Conservation (phyloP, 768 basidiomycete species). For the Mycena venus region DNA sequence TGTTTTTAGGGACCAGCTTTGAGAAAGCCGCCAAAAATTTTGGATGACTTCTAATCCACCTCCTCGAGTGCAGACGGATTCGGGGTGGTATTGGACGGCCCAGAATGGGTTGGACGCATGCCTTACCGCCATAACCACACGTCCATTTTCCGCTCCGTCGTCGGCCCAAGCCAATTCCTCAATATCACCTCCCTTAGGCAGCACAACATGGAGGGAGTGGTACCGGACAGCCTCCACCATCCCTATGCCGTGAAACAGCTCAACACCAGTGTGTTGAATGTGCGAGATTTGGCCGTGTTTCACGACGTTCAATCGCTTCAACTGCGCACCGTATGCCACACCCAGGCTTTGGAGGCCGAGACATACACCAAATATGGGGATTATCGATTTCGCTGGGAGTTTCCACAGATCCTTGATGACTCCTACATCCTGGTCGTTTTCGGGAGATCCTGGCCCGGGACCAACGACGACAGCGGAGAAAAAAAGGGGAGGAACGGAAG, state of each 20-base stretch:
- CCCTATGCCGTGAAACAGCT: constrained; percentile 72
- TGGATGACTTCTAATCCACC: constrained; percentile 76
- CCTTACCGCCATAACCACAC: constrained; percentile 79
- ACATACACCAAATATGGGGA: constrained; percentile 89
- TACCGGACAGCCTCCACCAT: constrained; percentile 78
- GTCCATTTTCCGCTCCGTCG: constrained; percentile 76
- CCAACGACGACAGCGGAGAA: constrained; percentile 83
- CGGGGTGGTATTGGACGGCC: constrained; percentile 93
- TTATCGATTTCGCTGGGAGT: constrained; percentile 58
- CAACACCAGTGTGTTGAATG: constrained; percentile 69
- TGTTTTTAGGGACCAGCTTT: constrained; percentile 62
- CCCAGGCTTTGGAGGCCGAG: constrained; percentile 85
- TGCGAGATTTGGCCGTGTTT: constrained; percentile 84
- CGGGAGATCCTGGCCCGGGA: constrained; percentile 86
- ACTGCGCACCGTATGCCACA: constrained; percentile 70
- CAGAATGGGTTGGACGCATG: constrained; percentile 80
- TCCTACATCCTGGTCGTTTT: constrained; percentile 72
- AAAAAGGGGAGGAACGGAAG: constrained; percentile 70
- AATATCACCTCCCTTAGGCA: constrained; percentile 60
- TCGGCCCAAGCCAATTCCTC: constrained; percentile 81
- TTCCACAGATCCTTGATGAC: constrained; percentile 81
- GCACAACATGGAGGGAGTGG: constrained; percentile 80
- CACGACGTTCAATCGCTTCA: constrained; percentile 74
- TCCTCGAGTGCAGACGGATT: constrained; percentile 80
- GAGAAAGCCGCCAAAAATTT: constrained; percentile 83